Base-by-base conservation (phyloP, 139 green algal species). In the Coelastrella sp. region DNA sequence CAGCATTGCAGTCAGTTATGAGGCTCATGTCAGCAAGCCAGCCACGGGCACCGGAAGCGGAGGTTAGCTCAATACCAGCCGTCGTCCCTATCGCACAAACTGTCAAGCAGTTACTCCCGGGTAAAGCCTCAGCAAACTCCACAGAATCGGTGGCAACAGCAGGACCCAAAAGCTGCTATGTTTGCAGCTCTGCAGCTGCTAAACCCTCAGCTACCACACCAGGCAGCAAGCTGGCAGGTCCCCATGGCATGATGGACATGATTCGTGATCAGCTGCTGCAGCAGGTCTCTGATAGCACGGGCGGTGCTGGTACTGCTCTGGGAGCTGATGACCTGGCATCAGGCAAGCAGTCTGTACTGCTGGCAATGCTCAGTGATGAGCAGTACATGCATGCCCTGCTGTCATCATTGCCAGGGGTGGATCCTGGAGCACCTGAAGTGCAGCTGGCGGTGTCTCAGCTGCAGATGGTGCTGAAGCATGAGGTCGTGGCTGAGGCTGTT, bases 381-480 rank as follows among this genome's bases (percentile, higher is more conserved):
- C 0, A 4, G 7, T 68, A 71, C 20, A 22, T 88, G 16, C 6
- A 7, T 17, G 4, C 11, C 66, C 54, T 88, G 83, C 83, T 88
- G 83, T 57, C 68, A 11, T n/a, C 54, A 4, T 54, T 88, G 47
- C 83, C 83, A 65, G 83, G 83, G 56, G 83, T 88, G 6, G 83
- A 80, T 14, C 54, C 66, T 3, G 5, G 22, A 10, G 47, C 47
- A 60, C 54, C 54, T 2, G 65, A 58, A 5, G 83, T 88, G 66
- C 54, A 71, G 68, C 47, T 80, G 14, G 83, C 83, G 7, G 19
- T 88, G 19, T 10, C 3, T 13, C 23, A 90, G 57, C 73, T 84
- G 73, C 85, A 57, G 10, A 3, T 14, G 82, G 10, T 6, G 23
- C 65, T 88, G 80, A 19, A 84, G 78, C 78, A 20, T 10, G 22